Percentiles rank a stretch among this genome's conserved stretches.
These are phyloP conservation scores for Westerdykella sp. DNA, from an alignment of 2,329 filamentous ascomycete genomes.

Conservation along the genomic window DNA sequence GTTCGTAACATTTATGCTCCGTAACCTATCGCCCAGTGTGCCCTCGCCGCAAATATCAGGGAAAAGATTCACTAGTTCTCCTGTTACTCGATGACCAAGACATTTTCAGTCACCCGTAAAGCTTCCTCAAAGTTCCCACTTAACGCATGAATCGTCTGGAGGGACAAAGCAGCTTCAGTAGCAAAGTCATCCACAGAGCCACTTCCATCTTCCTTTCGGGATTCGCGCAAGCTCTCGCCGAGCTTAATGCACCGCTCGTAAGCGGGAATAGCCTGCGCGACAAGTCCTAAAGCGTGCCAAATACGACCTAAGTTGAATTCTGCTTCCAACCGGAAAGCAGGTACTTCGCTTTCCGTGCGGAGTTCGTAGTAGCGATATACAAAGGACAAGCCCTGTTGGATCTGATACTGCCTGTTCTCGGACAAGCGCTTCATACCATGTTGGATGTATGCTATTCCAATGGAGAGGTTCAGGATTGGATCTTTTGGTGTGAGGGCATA, in stretches of 20 bases:
- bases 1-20: no score
- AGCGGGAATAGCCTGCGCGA: slow-evolving; percentile 64
- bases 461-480: slow-evolving; percentile 69
- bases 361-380: slow-evolving; percentile 66
- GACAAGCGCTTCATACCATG: slow-evolving; percentile 83
- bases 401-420: slow-evolving; percentile 81
- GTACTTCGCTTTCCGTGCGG: slow-evolving; percentile 42
- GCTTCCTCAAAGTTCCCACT: slow-evolving; percentile 59
- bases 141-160: slow-evolving; percentile 61
- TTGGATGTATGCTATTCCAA: slow-evolving; percentile 73
- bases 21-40: no score
- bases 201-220: slow-evolving; percentile 19
- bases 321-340: slow-evolving; percentile 61
- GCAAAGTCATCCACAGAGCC: slow-evolving; percentile 54
- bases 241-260: slow-evolving; percentile 58
- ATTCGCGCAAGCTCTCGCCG: slow-evolving; percentile 38
- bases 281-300: slow-evolving; percentile 69
- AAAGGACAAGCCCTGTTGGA: slow-evolving; percentile 79
- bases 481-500: slow-evolving; percentile 67
- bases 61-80: no score
- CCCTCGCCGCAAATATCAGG: no score
- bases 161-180: slow-evolving; percentile 66
- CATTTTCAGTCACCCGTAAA: slow-evolving; percentile 54
- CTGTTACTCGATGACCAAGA: slow-evolving; percentile 39
- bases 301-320: slow-evolving; percentile 73